Base-by-base conservation (phyloP, 306 rosid genomes). In the Canavalia gladiata region DNA sequence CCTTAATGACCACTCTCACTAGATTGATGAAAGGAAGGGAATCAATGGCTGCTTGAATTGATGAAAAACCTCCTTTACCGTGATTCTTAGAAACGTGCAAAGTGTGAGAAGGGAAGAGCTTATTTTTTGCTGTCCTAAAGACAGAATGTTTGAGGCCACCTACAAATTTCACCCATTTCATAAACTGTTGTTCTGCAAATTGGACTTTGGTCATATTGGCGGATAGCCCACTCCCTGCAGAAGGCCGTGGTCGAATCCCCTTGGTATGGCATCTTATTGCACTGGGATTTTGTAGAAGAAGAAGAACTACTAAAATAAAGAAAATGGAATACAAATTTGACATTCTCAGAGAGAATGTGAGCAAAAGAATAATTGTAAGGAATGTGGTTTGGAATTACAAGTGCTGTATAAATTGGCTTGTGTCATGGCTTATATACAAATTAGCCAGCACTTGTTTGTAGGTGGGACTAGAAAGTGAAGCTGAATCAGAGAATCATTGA, bases 91-190 rank as follows among this genome's bases (percentile, higher is more conserved):
- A 87, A 51, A 96, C 99, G 7, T 82, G 86, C 65, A 96, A 81
- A 51, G 97, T 92, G 73, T 71, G 84, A 80, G 99, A 93, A 83
- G 99, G 94, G 55, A 85, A 88, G 42, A 96, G 93, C 91, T 93
- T 96, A 72, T 96, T 96, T 49, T 90, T 90, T 0, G 98, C 99
- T 7, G 90, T 52, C 68, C 73, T 84, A 81, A 93, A 96, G 42
- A 96, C 91, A 6, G 97, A 84, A 84, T 96, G 99, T 56, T 82
- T 89, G 49, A 96, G 94, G 8, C 87, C 79, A 45, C 99, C 99
- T 0, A 96, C 98, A 65, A 92, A 96, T 33, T 51, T 85, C 52
- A 96, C 97, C 99, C 99, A 96, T 83, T 82, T 90, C 90, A 93
- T 86, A 88, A 96, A 96, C 79, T 93, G 98, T 70, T 89, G 90